phyloP scores from a whole-genome alignment of 1,139 yeast species.

The Yamadazyma buinensis region DNA sequence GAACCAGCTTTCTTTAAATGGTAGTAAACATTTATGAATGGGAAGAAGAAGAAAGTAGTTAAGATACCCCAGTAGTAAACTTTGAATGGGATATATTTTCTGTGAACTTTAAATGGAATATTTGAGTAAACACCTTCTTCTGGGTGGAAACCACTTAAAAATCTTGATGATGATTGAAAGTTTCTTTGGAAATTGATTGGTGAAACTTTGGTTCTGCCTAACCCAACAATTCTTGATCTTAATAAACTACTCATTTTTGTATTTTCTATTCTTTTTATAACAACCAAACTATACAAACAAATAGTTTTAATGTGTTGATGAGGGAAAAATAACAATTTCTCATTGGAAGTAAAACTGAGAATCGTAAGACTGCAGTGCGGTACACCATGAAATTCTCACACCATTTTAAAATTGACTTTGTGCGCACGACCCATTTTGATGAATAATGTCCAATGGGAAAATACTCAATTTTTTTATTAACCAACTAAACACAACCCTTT shows the following conservation, averaged over 20 bases:
- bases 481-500: background rate
- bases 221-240: background rate
- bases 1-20: slow-evolving; percentile 77
- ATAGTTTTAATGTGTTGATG: too few species aligned
- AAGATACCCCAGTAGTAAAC: slow-evolving; percentile 78
- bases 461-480: too few species aligned
- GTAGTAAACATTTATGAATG: slow-evolving; percentile 64
- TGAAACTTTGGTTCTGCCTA: background rate
- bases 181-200: too few species aligned
- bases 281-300: too few species aligned
- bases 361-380: too few species aligned
- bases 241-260: too few species aligned
- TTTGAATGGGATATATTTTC: slow-evolving; percentile 77
- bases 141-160: slow-evolving; percentile 29
- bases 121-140: slow-evolving; percentile 88
- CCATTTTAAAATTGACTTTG: slow-evolving; percentile 5
- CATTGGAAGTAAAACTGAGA: slow-evolving; percentile 14
- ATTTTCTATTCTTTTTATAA: too few species aligned
- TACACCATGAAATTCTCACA: too few species aligned
- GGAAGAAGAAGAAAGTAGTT: slow-evolving; percentile 56
- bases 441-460: slow-evolving; percentile 2
- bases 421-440: slow-evolving; percentile 1
- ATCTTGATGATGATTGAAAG: slow-evolving; percentile 33
- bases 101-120: slow-evolving; percentile 91
- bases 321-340: slow-evolving; percentile 6